These are phyloP conservation scores for Aspergillus sp. DNA, from an alignment of 2,329 filamentous ascomycete genomes.

Conservation along the genomic window DNA sequence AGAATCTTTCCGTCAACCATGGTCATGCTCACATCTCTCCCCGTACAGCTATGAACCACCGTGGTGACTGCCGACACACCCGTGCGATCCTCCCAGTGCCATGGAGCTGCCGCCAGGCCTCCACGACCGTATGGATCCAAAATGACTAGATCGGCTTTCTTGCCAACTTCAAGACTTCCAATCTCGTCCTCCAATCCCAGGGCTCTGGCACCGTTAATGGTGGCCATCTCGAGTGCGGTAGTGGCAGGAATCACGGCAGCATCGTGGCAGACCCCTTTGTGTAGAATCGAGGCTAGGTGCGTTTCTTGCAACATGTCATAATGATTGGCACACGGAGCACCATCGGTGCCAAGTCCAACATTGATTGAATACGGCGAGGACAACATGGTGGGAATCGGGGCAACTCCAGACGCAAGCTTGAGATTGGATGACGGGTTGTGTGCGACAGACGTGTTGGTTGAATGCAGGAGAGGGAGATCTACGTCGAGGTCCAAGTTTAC, in stretches of 20 bases:
- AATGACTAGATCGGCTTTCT: constrained; percentile 44
- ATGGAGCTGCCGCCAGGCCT: constrained; percentile 33
- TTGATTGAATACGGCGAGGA: constrained; percentile 39
- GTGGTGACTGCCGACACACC: constrained; percentile 31
- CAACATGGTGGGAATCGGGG: constrained; percentile 47
- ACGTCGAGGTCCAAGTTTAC: constrained; percentile 49
- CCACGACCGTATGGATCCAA: constrained; percentile 28
- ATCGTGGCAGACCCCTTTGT: constrained; percentile 45
- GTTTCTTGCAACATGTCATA: constrained; percentile 55
- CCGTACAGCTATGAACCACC: constrained; percentile 42
- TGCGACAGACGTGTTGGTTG: constrained; percentile 47
- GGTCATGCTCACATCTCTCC: constrained; percentile 42
- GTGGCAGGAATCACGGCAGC: constrained; percentile 46
- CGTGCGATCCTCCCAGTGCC: constrained; percentile 20
- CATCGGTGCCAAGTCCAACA: constrained; percentile 52
- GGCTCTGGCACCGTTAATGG: constrained; percentile 51
- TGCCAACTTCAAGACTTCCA: constrained; percentile 41
- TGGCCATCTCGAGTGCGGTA: constrained; percentile 51
- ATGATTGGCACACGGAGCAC: constrained; percentile 53
- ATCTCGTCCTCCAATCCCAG: constrained; percentile 43
- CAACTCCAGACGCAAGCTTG: constrained; percentile 54
- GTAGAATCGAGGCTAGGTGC: constrained; percentile 51
- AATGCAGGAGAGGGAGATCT: constrained; percentile 41
- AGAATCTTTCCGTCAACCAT: constrained; percentile 42
- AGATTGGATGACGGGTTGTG: constrained; percentile 54